A percentile compares a stretch with the other conserved stretches of the same genome.
These are phyloP conservation scores for Golubevia pallescens DNA, from an alignment of 1,284 basidiomycete species.

Conservation along the genomic window DNA sequence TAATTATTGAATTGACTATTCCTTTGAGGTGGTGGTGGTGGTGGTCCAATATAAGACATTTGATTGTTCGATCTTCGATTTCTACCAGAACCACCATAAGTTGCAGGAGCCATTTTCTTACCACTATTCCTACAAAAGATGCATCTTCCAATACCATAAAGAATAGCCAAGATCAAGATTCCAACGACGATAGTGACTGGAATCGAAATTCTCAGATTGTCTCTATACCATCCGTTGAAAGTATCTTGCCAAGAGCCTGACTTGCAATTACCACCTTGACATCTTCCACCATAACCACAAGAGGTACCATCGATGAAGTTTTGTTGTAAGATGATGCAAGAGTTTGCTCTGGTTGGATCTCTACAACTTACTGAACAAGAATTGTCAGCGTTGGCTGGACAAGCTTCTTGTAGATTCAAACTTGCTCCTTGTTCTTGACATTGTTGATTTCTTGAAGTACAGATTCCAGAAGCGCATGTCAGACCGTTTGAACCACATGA, in stretches of 20 bases:
- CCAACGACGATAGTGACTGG: slow-evolving; percentile 40
- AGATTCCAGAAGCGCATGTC: slow-evolving; percentile 48
- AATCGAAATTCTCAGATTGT: slow-evolving; percentile 43
- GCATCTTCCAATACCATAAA: background rate
- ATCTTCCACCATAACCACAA: slow-evolving; percentile 55
- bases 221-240: slow-evolving; percentile 35
- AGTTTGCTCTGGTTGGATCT: slow-evolving; percentile 32
- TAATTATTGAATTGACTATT: background rate
- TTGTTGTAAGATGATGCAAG: slow-evolving; percentile 47
- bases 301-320: slow-evolving; percentile 53
- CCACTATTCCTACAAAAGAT: background rate
- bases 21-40: background rate
- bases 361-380: slow-evolving; percentile 47
- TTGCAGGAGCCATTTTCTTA: too few relatives aligned
- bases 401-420: slow-evolving; percentile 35
- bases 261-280: slow-evolving; percentile 44
- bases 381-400: slow-evolving; percentile 34
- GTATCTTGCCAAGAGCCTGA: slow-evolving; percentile 37
- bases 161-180: background rate
- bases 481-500: slow-evolving; percentile 36
- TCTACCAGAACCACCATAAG: background rate
- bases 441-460: slow-evolving; percentile 52
- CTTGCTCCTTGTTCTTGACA: slow-evolving; percentile 27
- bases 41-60: background rate
- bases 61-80: background rate